A percentile compares a stretch with the other conserved stretches of the same genome.
phyloP scores from a whole-genome alignment of 176 grass and related monocot genomes.

The Raddia guianensis region DNA sequence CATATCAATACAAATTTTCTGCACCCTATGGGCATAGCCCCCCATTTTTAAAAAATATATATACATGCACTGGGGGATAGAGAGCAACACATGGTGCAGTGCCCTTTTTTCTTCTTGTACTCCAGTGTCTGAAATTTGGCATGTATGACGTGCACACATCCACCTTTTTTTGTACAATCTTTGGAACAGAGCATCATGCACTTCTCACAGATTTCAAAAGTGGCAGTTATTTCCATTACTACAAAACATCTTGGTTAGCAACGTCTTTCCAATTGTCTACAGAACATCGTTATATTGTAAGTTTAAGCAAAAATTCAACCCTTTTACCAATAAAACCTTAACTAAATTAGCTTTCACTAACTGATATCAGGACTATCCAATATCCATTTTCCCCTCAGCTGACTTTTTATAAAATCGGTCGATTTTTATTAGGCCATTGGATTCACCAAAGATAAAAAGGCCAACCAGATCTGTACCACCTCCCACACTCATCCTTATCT shows the following conservation, averaged over 20 bases:
- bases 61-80: background rate
- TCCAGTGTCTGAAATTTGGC: too few relatives aligned
- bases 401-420: background rate
- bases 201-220: too few relatives aligned
- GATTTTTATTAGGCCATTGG: background rate
- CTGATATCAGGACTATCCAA: background rate
- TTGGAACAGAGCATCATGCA: too few relatives aligned
- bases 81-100: too few relatives aligned
- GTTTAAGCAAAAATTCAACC: background rate
- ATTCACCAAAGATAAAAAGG: background rate
- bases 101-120: too few relatives aligned
- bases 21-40: too few relatives aligned
- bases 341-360: background rate
- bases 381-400: background rate
- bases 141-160: too few relatives aligned
- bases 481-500: background rate
- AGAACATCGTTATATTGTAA: background rate
- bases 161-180: too few relatives aligned
- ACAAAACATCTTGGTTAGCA: background rate
- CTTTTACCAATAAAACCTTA: background rate
- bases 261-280: background rate
- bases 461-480: background rate
- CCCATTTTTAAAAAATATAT: too few relatives aligned
- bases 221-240: background rate
- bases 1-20: background rate